phyloP scores from a whole-genome alignment of 139 green algal species.

The Edaphochlamys debaryana region DNA sequence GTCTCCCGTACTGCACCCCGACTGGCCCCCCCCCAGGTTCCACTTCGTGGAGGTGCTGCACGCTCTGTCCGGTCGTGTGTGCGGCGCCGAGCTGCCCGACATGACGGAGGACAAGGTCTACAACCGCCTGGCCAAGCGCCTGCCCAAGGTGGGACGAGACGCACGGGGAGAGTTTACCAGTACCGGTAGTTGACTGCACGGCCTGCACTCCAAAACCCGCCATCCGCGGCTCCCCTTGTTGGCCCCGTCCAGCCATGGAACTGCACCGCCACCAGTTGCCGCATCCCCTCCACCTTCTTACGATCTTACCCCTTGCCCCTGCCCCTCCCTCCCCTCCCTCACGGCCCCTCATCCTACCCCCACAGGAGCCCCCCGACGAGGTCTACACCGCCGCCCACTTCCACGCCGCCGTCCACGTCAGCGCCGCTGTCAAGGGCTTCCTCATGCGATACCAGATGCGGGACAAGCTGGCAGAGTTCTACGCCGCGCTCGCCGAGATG shows the following conservation, averaged over 20 bases:
- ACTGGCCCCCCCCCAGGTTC: conserved; percentile 9
- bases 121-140: not conserved
- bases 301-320: no score
- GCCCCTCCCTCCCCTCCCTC: no score
- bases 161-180: no score
- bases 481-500: not conserved
- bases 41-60: conserved; percentile 76
- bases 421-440: conserved; percentile 73
- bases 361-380: not conserved
- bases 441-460: conserved; percentile 50
- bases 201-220: no score
- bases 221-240: no score
- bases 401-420: conserved; percentile 74
- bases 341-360: no score
- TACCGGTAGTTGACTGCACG: no score
- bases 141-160: not conserved
- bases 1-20: no score
- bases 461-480: not conserved
- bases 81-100: conserved; percentile 55
- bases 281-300: no score
- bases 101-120: not conserved
- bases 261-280: no score
- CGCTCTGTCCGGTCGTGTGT: conserved; percentile 68
- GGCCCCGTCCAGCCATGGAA: no score
- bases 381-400: conserved; percentile 76